phyloP scores from a whole-genome alignment of 345 rosid species.

The Luvunga scandens region DNA sequence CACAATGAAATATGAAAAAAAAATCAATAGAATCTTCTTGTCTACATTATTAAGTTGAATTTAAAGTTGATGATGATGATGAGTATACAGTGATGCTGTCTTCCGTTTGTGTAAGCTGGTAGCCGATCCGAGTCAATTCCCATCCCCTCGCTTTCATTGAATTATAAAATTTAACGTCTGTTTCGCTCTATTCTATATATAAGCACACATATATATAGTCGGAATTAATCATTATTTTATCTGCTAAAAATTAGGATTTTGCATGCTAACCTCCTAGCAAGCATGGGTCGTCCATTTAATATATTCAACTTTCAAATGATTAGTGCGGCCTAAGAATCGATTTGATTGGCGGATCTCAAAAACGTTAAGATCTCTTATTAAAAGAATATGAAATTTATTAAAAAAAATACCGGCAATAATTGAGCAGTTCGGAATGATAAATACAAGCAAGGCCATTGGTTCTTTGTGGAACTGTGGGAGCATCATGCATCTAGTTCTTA shows the following conservation, averaged over 20 bases:
- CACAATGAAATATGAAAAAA: background rate
- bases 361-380: background rate
- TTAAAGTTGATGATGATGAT: background rate
- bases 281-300: background rate
- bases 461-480: background rate
- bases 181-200: background rate
- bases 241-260: conserved; percentile 7
- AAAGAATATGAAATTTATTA: background rate
- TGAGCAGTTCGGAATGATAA: background rate
- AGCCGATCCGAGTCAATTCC: background rate
- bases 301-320: conserved; percentile 19
- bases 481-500: background rate
- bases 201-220: background rate
- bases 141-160: background rate
- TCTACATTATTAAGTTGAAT: background rate
- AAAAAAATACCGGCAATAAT: background rate
- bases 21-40: background rate
- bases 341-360: conserved; percentile 20
- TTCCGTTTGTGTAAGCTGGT: background rate
- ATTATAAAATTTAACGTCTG: background rate
- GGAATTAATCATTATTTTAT: background rate
- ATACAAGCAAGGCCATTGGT: background rate
- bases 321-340: background rate
- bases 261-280: conserved; percentile 13
- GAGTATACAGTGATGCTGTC: background rate